Evolutionary conservation across 2,329 filamentous ascomycete genomes (phyloP).

Genomic region (Exutisphaerella laricina): DNA sequence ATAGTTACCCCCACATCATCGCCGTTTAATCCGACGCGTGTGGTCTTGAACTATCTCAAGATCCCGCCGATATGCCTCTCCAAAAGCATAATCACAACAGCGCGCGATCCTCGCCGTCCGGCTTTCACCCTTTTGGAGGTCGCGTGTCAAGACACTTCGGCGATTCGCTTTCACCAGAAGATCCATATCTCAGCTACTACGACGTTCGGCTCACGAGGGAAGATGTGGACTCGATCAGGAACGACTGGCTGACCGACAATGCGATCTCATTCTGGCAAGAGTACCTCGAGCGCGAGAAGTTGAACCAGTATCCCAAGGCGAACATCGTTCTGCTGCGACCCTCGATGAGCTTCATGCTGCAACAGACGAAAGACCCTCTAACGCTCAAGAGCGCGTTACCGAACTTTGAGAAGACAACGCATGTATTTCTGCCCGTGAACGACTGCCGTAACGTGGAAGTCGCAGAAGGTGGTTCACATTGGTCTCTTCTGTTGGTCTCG

Average conservation of each 20-base stretch:
- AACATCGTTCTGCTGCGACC: slow-evolving; percentile 87
- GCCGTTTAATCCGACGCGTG: no score
- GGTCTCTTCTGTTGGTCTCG: slow-evolving; percentile 87
- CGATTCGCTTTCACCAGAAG: slow-evolving; percentile 54
- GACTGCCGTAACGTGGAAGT: slow-evolving; percentile 70
- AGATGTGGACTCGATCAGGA: slow-evolving; percentile 79
- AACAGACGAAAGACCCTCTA: slow-evolving; percentile 60
- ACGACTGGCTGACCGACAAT: slow-evolving; percentile 97
- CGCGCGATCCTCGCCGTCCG: slow-evolving; percentile 25
- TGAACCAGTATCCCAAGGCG: slow-evolving; percentile 71
- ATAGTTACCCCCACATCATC: no score
- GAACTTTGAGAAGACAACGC: slow-evolving; percentile 72
- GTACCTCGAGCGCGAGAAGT: slow-evolving; percentile 84
- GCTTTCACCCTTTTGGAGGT: slow-evolving; percentile 52
- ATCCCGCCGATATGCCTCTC: no score
- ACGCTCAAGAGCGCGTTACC: slow-evolving; percentile 65
- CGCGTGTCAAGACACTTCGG: slow-evolving; percentile 48
- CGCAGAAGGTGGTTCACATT: slow-evolving; percentile 89
- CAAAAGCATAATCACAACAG: slow-evolving; percentile 5
- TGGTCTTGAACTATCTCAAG: no score
- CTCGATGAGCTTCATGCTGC: slow-evolving; percentile 86
- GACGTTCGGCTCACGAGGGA: slow-evolving; percentile 67
- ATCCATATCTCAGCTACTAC: slow-evolving; percentile 65
- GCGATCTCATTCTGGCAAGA: slow-evolving; percentile 99
- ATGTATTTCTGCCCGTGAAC: slow-evolving; percentile 94